Conservation (phyloP, 331 rosid species). For the Ulmus americana region DNA sequence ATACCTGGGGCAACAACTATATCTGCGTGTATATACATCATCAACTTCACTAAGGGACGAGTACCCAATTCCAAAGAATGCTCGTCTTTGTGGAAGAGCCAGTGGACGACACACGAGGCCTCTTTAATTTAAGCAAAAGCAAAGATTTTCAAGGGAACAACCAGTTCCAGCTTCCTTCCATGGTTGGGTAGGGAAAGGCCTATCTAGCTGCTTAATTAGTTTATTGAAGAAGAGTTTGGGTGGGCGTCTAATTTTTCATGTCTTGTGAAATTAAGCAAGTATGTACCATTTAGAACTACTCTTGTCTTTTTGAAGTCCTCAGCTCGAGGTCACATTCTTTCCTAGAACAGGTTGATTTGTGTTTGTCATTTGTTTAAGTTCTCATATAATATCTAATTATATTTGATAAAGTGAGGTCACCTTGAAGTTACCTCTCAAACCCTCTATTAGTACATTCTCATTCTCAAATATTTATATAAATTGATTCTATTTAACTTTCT, state of each 20-base stretch:
- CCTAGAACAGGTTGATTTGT: conserved; percentile 25
- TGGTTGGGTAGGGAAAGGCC: conserved; percentile 17
- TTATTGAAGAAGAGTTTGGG: conserved; percentile 21
- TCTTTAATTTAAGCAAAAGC: conserved; percentile 29
- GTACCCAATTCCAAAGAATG: conserved; percentile 87
- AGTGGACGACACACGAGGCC: conserved; percentile 89
- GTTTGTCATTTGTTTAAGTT: conserved; percentile 24
- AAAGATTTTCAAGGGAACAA: background rate
- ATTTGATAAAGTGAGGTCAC: conserved; percentile 26
- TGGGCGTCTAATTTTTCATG: conserved; percentile 11
- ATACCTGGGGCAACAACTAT: conserved; percentile 92
- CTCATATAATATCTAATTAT: conserved; percentile 14
- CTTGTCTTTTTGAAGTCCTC: conserved; percentile 41
- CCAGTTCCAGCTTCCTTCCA: conserved; percentile 10
- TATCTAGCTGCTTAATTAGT: conserved; percentile 26
- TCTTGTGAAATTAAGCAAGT: conserved; percentile 6
- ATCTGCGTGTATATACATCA: conserved; percentile 67
- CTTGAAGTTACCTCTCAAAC: conserved; percentile 11
- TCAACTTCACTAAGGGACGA: conserved; percentile 90
- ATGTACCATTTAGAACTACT: conserved; percentile 18
- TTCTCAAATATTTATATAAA: background rate
- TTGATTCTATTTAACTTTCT: no score
- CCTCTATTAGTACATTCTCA: background rate
- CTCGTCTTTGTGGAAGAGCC: conserved; percentile 83
- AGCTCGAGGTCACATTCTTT: conserved; percentile 95